Evolutionary conservation across 2,329 filamentous ascomycete genomes (phyloP).

Genomic region (Stachybotrys echinatus): DNA sequence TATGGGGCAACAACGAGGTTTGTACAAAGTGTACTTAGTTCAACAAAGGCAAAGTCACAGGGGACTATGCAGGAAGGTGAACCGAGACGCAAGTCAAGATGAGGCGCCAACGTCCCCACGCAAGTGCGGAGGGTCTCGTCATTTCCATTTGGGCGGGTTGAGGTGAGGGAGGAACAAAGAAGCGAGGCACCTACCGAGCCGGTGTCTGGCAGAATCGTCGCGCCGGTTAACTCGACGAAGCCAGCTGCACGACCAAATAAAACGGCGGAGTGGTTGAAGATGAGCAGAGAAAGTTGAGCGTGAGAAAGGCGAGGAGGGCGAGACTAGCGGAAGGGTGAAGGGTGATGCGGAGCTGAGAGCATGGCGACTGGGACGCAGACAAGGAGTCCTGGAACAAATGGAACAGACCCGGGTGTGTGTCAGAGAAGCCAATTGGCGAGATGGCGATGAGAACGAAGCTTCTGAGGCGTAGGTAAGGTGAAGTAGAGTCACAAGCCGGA

Average conservation of each 20-base stretch:
- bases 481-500: neutral
- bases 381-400: neutral
- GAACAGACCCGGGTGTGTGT: neutral
- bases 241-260: neutral
- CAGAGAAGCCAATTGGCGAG: neutral
- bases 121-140: neutral
- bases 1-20: constrained; percentile 10
- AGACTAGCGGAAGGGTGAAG: constrained; percentile 17
- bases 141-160: neutral
- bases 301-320: constrained; percentile 14
- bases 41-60: neutral
- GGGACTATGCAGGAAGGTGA: neutral
- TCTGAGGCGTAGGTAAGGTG: neutral
- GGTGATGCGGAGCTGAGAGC: constrained; percentile 11
- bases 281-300: constrained; percentile 1
- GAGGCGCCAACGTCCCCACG: too few species aligned
- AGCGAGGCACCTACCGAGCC: neutral
- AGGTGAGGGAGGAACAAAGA: neutral
- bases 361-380: constrained; percentile 15
- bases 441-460: neutral
- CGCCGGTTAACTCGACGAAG: neutral
- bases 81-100: constrained; percentile 9
- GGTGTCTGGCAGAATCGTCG: neutral
- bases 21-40: neutral
- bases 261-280: neutral